Conservation (phyloP, 1,139 yeast genomes). For the Eremothecium coryli region DNA sequence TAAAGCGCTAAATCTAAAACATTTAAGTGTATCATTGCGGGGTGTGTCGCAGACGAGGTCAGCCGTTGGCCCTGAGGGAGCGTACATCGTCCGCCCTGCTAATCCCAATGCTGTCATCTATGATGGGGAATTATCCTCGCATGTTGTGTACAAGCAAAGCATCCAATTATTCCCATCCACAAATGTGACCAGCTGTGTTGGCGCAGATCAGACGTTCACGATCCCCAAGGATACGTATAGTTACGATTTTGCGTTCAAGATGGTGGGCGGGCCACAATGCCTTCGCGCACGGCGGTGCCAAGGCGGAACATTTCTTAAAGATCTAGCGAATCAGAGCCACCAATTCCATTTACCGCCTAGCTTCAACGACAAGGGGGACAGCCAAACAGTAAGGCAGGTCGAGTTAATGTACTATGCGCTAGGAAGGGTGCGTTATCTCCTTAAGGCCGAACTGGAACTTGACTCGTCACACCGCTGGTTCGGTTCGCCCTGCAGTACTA, state of each 20-base stretch:
- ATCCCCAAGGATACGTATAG: conserved; percentile 21
- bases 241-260: conserved; percentile 21
- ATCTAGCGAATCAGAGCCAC: conserved; percentile 12
- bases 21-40: conserved; percentile 19
- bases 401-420: conserved; percentile 24
- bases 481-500: conserved; percentile 19
- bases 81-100: conserved; percentile 8
- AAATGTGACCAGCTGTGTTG: conserved; percentile 26
- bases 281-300: conserved; percentile 18
- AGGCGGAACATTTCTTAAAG: conserved; percentile 17
- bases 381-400: conserved; percentile 18
- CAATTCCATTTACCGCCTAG: conserved; percentile 24
- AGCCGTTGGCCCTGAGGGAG: conserved; percentile 17
- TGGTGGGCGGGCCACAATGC: conserved; percentile 23
- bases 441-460: conserved; percentile 22
- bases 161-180: conserved; percentile 27
- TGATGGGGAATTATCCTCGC: conserved; percentile 23
- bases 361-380: conserved; percentile 22
- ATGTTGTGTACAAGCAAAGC: conserved; percentile 16
- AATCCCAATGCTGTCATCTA: conserved; percentile 19
- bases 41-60: conserved; percentile 26
- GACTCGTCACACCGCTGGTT: conserved; percentile 24
- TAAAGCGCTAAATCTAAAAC: conserved; percentile 21
- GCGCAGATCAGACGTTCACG: conserved; percentile 12
- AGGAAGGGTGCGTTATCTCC: conserved; percentile 24